Evolutionary conservation across 1,284 basidiomycete genomes (phyloP).

Genomic region (Tranzscheliella williamsii): DNA sequence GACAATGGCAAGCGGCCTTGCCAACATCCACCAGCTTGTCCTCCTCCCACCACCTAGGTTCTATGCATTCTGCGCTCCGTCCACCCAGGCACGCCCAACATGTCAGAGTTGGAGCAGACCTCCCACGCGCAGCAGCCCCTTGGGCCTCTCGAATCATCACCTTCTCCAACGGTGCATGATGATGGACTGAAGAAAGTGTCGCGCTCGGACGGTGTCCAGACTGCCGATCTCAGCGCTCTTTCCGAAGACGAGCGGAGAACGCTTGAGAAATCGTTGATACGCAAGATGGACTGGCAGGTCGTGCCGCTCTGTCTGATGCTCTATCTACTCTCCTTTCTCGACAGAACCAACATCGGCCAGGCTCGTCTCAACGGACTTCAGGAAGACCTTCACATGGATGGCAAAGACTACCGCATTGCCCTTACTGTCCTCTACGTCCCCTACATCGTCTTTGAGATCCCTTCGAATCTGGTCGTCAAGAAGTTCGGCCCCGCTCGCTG

Average conservation of each 20-base stretch:
- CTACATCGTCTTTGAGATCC: constrained; percentile 57
- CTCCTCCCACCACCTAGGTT: too few relatives aligned
- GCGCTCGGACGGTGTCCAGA: too few relatives aligned
- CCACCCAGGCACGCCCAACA: too few relatives aligned
- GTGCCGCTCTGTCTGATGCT: constrained; percentile 44
- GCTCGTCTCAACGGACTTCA: constrained; percentile 41
- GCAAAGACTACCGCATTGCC: constrained; percentile 40
- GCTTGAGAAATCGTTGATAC: constrained; percentile 31
- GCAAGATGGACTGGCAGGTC: constrained; percentile 53
- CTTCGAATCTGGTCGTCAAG: constrained; percentile 50
- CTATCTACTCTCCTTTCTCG: constrained; percentile 42
- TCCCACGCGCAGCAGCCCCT: too few relatives aligned
- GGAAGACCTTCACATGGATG: constrained; percentile 21
- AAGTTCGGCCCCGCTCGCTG: constrained; percentile 41
- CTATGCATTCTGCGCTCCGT: too few relatives aligned
- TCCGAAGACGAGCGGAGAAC: constrained; percentile 12
- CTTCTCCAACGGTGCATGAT: too few relatives aligned
- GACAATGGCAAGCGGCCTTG: too few relatives aligned
- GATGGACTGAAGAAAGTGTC: too few relatives aligned
- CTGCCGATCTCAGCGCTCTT: constrained; percentile 5
- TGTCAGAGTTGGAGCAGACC: too few relatives aligned
- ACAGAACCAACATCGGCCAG: constrained; percentile 51
- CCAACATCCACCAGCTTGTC: too few relatives aligned
- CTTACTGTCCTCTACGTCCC: constrained; percentile 51
- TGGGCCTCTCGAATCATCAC: too few relatives aligned